Conservation (phyloP, 2,329 filamentous ascomycete species). For the Hymenoscyphus occultus region DNA sequence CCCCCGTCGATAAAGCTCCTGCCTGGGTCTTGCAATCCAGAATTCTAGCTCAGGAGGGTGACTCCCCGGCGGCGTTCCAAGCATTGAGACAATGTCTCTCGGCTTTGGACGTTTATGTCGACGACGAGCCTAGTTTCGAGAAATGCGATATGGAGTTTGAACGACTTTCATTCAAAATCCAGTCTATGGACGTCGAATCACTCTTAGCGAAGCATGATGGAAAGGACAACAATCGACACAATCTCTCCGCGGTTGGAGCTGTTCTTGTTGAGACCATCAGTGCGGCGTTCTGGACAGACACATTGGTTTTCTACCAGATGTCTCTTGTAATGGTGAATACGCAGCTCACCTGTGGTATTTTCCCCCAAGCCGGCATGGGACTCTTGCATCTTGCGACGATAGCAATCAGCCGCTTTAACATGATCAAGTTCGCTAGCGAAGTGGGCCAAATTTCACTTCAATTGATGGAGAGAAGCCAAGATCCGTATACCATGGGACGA, state of each 20-base stretch:
- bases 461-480: conserved; percentile 60
- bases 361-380: conserved; percentile 66
- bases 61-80: conserved; percentile 65
- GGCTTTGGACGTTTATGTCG: conserved; percentile 65
- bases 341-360: conserved; percentile 61
- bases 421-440: conserved; percentile 65
- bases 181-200: conserved; percentile 51
- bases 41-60: conserved; percentile 71
- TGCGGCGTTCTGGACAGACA: conserved; percentile 71
- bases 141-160: conserved; percentile 76
- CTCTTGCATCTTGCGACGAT: conserved; percentile 68
- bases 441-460: conserved; percentile 61
- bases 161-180: conserved; percentile 56
- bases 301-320: conserved; percentile 69
- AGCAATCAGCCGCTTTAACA: conserved; percentile 66
- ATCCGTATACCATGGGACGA: conserved; percentile 63
- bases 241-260: conserved; percentile 61
- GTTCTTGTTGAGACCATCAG: conserved; percentile 68
- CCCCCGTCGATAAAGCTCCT: conserved; percentile 74
- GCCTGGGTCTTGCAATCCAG: conserved; percentile 81
- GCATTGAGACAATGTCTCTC: conserved; percentile 68
- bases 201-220: conserved; percentile 44
- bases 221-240: conserved; percentile 44
- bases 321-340: conserved; percentile 64
- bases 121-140: conserved; percentile 66